Base-by-base conservation (phyloP, 2,329 filamentous ascomycete genomes). In the Monilinia fructicola region DNA sequence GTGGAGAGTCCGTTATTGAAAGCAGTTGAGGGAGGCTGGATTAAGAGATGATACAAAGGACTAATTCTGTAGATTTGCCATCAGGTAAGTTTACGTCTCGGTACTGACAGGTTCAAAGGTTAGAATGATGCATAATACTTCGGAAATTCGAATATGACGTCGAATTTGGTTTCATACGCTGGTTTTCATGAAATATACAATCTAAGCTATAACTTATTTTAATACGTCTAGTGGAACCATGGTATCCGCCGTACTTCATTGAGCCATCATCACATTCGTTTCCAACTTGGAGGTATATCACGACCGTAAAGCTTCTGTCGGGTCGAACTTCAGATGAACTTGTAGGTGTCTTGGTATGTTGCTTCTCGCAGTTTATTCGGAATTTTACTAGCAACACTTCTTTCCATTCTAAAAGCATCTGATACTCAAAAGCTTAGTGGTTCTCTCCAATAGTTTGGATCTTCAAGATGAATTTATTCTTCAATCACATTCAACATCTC, bases 1-100 rank as follows among this genome's bases (percentile, higher is more conserved):
- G 40, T 58, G 11, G 54, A 58, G 38, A 58, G 54, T 58, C 54
- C 54, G 23, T 14, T 58, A n/a, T 42, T 58, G 35, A 58, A 58
- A 26, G 54, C 54, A 4, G 54, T 58, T 23, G 38, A 58, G 7
- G 54, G 38, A 12, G 54, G 54, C 16, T 58, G 54, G 54, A 14
- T 58, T 58, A 21, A 44, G 54, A 40, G 54, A 50, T 50, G n/a
- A 50, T 2, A 50, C 11, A 23, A 4, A 11, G 46, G 46, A 18
- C 42, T 44, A 23, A 4, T 7, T 12, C 14, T 11, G 10, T 10
- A 21, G 44, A 12, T 50, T n/a, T n/a, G 18, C 18, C 10, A 10
- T 46, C 9, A n/a, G 44, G 18, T 46, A 9, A 21, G 44, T 46
- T 46, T n/a, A 46, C 7, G 18, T 21, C n/a, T 46, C 16, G 18